Conservation (phyloP, 352 stramenopile genomes). For the Aphanomyces astaci region DNA sequence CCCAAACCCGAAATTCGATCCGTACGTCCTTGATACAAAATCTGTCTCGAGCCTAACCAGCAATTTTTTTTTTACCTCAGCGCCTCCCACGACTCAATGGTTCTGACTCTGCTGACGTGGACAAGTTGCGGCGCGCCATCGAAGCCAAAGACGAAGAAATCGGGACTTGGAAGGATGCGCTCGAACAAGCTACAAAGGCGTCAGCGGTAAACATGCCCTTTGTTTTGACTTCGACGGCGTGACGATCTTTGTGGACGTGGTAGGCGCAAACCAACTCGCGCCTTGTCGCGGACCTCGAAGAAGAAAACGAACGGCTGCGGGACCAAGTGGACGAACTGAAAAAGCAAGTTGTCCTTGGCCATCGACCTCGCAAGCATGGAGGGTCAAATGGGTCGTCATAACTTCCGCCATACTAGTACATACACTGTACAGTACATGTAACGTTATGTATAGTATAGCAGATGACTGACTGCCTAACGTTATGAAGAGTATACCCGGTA, state of each 20-base stretch:
- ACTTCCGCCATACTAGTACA: too few species aligned
- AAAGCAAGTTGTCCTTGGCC: conserved; percentile 36
- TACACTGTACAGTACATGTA: too few species aligned
- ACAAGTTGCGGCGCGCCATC: conserved; percentile 36
- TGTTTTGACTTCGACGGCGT: not conserved
- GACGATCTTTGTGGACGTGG: too few species aligned
- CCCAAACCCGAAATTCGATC: conserved; percentile 22
- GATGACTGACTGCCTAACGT: too few species aligned
- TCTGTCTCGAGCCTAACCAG: not conserved
- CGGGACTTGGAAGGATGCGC: conserved; percentile 21
- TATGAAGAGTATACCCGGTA: too few species aligned
- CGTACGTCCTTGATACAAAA: conserved; percentile 8
- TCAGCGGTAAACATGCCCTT: not conserved
- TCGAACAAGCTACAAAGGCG: not conserved
- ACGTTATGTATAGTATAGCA: too few species aligned
- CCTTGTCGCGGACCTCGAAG: conserved; percentile 16
- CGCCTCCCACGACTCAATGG: conserved; percentile 5
- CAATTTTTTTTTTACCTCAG: not conserved
- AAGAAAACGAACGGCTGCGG: conserved; percentile 60
- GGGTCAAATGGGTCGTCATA: too few species aligned
- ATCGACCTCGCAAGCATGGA: not conserved
- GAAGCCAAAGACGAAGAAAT: conserved; percentile 57
- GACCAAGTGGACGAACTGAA: conserved; percentile 64
- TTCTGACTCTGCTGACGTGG: not conserved
- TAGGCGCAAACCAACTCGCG: too few species aligned